These are phyloP conservation scores for Aureobasidium sp. DNA, from an alignment of 2,329 filamentous ascomycete species.

Conservation along the genomic window DNA sequence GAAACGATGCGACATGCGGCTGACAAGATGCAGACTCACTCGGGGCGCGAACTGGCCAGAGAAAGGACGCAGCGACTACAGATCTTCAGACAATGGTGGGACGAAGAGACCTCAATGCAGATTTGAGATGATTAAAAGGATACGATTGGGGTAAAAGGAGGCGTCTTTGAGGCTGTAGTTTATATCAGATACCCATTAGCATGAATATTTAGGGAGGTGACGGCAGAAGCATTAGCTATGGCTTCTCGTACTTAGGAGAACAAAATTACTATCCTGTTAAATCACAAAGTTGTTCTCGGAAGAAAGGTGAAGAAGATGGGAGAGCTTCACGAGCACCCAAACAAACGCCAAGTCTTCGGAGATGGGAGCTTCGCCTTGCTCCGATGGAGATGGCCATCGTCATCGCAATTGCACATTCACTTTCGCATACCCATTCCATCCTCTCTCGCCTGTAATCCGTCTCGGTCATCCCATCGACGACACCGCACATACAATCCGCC, in stretches of 20 bases:
- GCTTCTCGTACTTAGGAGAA: background rate
- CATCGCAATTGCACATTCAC: background rate
- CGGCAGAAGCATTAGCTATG: background rate
- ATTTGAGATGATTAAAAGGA: background rate
- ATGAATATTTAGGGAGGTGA: background rate
- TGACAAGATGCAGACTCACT: constrained; percentile 31
- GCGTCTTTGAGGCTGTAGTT: background rate
- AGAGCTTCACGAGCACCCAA: background rate
- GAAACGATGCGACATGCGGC: background rate
- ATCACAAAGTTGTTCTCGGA: background rate
- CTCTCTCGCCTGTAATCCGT: background rate
- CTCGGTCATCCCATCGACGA: background rate
- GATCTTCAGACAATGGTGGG: constrained; percentile 47
- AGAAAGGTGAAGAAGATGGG: background rate
- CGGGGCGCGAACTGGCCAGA: constrained; percentile 41
- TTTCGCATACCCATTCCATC: background rate
- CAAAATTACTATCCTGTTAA: background rate
- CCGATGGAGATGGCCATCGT: background rate
- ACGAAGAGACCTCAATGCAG: constrained; percentile 33
- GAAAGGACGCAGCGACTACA: constrained; percentile 40
- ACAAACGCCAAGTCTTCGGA: constrained; percentile 4
- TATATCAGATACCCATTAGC: constrained; percentile 3
- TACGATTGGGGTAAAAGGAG: background rate
- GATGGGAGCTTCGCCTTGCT: background rate
- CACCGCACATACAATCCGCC: constrained; percentile 23